Evolutionary conservation across 2,329 filamentous ascomycete genomes (phyloP), one percentile per base, ranked within the genome.

Genomic region (Hymenoscyphus linearis): DNA sequence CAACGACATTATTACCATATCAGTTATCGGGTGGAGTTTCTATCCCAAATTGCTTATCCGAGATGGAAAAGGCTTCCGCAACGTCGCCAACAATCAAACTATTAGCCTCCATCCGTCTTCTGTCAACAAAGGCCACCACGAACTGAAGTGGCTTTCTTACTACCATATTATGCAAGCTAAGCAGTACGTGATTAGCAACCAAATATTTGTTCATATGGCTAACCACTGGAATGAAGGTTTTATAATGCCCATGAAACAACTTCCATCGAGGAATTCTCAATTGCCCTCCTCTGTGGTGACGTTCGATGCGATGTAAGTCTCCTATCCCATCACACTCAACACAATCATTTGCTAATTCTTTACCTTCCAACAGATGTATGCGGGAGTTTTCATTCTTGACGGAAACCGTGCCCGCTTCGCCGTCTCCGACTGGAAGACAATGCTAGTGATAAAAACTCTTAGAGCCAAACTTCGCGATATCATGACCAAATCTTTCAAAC

Each of bases 131-230:
- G 83, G 80, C 7, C 79, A 79, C 62, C 78, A 80, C 54, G 84
- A 86, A 47, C 78, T 92, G 44, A 88, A 86, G 70, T 98, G 91
- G 86, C 78, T 99, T 52, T 95, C 90, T 0, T 99, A 96, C 74
- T 98, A 98, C 76, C 90, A 96, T 73, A 96, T 98, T 66, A 96
- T 98, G 91, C 93, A 97, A 74, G 89, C 89, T 2, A 92, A 88
- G 79, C 77, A 90, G 87, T 82, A 83, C 82, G 78, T 80, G 18
- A 2, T 27, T 16, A 14, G 18, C 1, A 26, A 34, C 12, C 13
- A 35, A 13, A 16, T 14, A 7, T 5, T 14, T 2, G 13, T 73
- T 56, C 47, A 52, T 35, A 6, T 18, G 4, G 59, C 16, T 61
- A 57, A 61, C 70, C 76, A 64, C 74, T 25, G 16, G 50, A 34